Base-by-base conservation (phyloP, 2,329 filamentous ascomycete genomes). In the Fusarium pilosicola region DNA sequence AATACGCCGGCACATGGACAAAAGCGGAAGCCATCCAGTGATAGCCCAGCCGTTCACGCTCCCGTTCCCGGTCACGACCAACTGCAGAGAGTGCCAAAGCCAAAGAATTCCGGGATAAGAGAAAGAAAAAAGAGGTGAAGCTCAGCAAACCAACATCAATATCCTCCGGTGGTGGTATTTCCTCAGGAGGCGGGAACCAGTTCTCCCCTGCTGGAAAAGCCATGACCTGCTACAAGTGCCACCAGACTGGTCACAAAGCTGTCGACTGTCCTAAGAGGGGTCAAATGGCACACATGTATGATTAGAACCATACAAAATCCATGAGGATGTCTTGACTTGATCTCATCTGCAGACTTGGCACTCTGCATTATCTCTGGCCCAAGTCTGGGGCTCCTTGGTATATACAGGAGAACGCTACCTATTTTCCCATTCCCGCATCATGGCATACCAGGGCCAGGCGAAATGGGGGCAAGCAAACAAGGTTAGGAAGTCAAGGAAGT, bases 61-160 rank as follows among this genome's bases (percentile, higher is more conserved):
- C 81, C 45, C 79, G 77, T 44, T 83, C 81, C 36, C 78, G 70
- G 32, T 68, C 79, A 34, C 77, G 78, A 51, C 74, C 74, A 36
- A 77, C 55, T 56, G 26, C 68, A 18, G 80, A 83, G 67, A 77
- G 65, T 45, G 32, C 55, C 38, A 82, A 79, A 41, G 82, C 82
- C 12, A 84, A 86, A 71, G 85, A 89, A 73, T 80, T 91, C 24
- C 87, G 89, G 13, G 88, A 89, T 46, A 87, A 88, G 78, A 85
- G 90, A 49, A 87, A 89, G 76, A 90, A 90, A 80, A 92, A 91
- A 79, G 89, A 92, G 62, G 86, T 93, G 58, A 91, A 91, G 69
- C 82, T 94, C 63, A 92, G 92, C 77, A 86, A 86, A 30, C 79
- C 91, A 63, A 87, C 85, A 9, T 91, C 90, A 3, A 89, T 94